Percentiles rank a stretch among this genome's conserved stretches.
These are phyloP conservation scores for Trichoderma citrinoviride DNA, from an alignment of 2,329 filamentous ascomycete species.

Conservation along the genomic window DNA sequence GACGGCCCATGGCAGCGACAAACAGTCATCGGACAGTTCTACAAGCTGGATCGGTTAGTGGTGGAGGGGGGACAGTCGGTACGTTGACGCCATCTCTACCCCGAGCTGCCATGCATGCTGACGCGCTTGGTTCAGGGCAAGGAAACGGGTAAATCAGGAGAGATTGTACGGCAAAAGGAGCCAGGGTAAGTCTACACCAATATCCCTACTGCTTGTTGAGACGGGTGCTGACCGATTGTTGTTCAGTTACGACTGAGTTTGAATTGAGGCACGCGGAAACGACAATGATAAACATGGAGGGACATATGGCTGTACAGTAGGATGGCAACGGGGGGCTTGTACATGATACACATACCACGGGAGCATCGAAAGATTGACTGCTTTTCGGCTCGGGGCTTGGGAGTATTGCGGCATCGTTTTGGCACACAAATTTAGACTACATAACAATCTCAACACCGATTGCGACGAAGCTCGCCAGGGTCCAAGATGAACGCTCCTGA, in stretches of 20 bases:
- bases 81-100: conserved; percentile 25
- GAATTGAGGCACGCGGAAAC: background rate
- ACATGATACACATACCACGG: conserved; percentile 21
- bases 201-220: background rate
- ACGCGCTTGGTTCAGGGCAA: conserved; percentile 54
- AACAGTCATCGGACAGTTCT: conserved; percentile 93
- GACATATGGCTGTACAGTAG: conserved; percentile 19
- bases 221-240: background rate
- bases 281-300: conserved; percentile 1
- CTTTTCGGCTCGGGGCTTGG: conserved; percentile 19
- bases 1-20: conserved; percentile 64
- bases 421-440: conserved; percentile 20
- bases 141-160: conserved; percentile 63
- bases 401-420: conserved; percentile 21
- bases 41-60: conserved; percentile 84
- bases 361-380: conserved; percentile 16
- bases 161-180: conserved; percentile 73
- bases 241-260: conserved; percentile 11
- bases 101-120: background rate
- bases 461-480: background rate
- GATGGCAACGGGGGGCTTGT: conserved; percentile 19
- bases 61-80: conserved; percentile 84
- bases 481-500: background rate
- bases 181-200: conserved; percentile 59
- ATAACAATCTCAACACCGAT: conserved; percentile 21